Percentiles rank a stretch among this genome's conserved stretches.
Evolutionary conservation across 176 grass and related monocot genomes (phyloP).

Genomic region (Oryza meridionalis): DNA sequence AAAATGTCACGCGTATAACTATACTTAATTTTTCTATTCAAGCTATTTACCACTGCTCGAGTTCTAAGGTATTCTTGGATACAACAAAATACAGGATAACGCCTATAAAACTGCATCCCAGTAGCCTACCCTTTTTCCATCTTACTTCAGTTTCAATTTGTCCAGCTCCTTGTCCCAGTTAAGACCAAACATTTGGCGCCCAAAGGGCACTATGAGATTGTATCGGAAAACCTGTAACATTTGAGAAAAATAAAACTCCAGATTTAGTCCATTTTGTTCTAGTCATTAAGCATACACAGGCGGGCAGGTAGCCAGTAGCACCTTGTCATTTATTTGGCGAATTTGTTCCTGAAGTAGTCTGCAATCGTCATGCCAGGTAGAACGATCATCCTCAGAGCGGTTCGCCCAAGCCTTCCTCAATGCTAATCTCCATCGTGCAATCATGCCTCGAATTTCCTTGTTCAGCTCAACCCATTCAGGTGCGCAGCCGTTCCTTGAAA

Average conservation of each 20-base stretch:
- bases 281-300: no score
- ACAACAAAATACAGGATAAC: constrained; percentile 19
- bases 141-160: constrained; percentile 57
- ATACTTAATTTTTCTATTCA: not conserved
- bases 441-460: constrained; percentile 75
- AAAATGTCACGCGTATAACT: not conserved
- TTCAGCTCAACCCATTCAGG: constrained; percentile 88
- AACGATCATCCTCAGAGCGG: constrained; percentile 36
- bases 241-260: constrained; percentile 13
- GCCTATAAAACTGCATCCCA: not conserved
- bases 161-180: constrained; percentile 90
- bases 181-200: constrained; percentile 85
- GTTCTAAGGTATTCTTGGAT: constrained; percentile 33
- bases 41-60: not conserved
- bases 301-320: constrained; percentile 1
- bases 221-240: constrained; percentile 79
- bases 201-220: constrained; percentile 86
- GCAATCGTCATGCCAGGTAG: constrained; percentile 50
- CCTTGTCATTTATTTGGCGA: constrained; percentile 83
- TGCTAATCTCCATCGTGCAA: constrained; percentile 55
- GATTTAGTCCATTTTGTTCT: constrained; percentile 1
- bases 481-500: constrained; percentile 71
- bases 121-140: not conserved
- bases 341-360: constrained; percentile 63
- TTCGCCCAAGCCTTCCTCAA: constrained; percentile 63